A percentile compares a stretch with the other conserved stretches of the same genome.
phyloP scores from a whole-genome alignment of 129 eudicot species.

The Centaurea solstitialis region DNA sequence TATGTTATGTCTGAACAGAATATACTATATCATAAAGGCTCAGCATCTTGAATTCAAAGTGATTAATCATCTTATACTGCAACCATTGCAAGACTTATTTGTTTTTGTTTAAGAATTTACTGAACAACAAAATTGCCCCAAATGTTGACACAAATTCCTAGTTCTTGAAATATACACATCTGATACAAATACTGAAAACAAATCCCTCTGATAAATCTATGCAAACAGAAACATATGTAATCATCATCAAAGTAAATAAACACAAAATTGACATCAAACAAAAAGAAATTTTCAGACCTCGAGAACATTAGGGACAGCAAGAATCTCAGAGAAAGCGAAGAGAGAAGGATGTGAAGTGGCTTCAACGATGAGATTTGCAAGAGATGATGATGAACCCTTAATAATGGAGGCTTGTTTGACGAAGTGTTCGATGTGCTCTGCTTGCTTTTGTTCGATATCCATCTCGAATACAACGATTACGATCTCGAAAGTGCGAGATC shows the following conservation, averaged over 20 bases:
- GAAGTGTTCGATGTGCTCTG: slow-evolving; percentile 80
- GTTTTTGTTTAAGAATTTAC: neutral
- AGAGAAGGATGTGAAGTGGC: slow-evolving; percentile 93
- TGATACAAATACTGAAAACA: neutral
- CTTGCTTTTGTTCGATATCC: slow-evolving; percentile 90
- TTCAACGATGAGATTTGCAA: slow-evolving; percentile 56
- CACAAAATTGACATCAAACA: neutral
- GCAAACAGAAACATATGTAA: neutral
- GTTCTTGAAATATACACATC: neutral
- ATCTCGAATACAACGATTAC: slow-evolving; percentile 10
- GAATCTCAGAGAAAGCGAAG: slow-evolving; percentile 97
- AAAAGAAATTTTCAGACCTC: slow-evolving; percentile 54
- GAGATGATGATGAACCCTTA: slow-evolving; percentile 46
- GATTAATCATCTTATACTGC: neutral
- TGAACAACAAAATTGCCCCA: neutral
- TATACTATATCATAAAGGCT: neutral
- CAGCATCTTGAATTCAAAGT: neutral
- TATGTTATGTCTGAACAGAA: neutral
- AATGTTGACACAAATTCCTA: neutral
- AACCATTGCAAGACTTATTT: neutral
- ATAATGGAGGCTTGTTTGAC: slow-evolving; percentile 69
- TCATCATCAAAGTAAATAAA: neutral
- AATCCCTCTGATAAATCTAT: neutral
- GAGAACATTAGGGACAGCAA: slow-evolving; percentile 62
- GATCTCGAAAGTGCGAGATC: slow-evolving; percentile 23